A percentile compares a stretch with the other conserved stretches of the same genome.
Conservation (phyloP, 1,139 yeast genomes). For the Casaregolazyma lundiana region DNA sequence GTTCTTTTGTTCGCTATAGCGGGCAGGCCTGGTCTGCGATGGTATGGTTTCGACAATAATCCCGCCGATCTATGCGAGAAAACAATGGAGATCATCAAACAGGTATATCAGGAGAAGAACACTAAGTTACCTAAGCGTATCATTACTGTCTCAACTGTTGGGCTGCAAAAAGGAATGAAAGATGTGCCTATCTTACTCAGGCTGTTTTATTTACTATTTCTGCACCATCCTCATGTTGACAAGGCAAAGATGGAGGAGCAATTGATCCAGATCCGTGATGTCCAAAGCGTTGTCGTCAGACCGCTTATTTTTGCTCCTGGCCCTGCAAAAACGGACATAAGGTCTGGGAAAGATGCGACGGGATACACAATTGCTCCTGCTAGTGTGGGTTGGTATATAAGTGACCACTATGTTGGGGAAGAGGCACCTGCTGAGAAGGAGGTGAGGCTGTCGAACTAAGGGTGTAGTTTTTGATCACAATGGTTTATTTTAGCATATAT, state of each 20-base stretch:
- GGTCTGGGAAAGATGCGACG: slow-evolving; percentile 10
- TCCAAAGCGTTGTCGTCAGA: slow-evolving; percentile 9
- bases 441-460: slow-evolving; percentile 1
- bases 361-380: slow-evolving; percentile 13
- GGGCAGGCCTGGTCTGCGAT: slow-evolving; percentile 9
- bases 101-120: slow-evolving; percentile 6
- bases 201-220: slow-evolving; percentile 3
- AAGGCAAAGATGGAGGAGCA: slow-evolving; percentile 12
- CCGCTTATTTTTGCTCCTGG: slow-evolving; percentile 12
- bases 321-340: slow-evolving; percentile 1
- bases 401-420: slow-evolving; percentile 7
- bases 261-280: slow-evolving; percentile 3
- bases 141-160: slow-evolving; percentile 13
- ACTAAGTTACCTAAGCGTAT: slow-evolving; percentile 9
- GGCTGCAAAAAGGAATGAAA: slow-evolving; percentile 2
- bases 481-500: no score
- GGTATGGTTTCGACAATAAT: slow-evolving; percentile 9
- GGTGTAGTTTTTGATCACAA: no score
- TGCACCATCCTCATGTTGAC: slow-evolving; percentile 12
- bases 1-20: slow-evolving; percentile 12
- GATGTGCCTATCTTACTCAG: slow-evolving; percentile 10
- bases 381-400: slow-evolving; percentile 13
- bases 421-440: background rate
- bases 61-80: slow-evolving; percentile 11
- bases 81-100: slow-evolving; percentile 8